Conservation (phyloP, 2,329 filamentous ascomycete genomes). For the Myotisia sp. region DNA sequence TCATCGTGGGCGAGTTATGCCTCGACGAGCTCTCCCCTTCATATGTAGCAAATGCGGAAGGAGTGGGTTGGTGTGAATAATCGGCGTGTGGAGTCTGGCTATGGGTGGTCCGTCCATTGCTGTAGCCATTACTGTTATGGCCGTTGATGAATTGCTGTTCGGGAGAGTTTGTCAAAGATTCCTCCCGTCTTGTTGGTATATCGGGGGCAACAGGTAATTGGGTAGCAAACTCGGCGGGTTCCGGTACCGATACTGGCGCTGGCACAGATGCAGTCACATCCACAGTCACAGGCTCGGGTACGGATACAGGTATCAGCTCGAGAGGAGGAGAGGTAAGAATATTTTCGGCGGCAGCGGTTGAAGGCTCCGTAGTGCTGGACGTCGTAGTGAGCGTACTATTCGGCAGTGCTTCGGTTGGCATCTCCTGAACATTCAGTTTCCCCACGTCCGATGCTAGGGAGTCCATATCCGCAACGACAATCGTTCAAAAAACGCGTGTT, state of each 20-base stretch:
- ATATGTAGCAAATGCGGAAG: slow-evolving; percentile 32
- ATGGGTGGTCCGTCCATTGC: slow-evolving; percentile 35
- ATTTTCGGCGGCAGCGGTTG: background rate
- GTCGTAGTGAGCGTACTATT: background rate
- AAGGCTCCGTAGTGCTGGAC: background rate
- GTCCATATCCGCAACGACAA: slow-evolving; percentile 13
- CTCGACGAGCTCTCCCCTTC: slow-evolving; percentile 34
- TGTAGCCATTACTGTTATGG: slow-evolving; percentile 31
- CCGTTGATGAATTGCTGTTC: slow-evolving; percentile 15
- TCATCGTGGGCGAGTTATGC: slow-evolving; percentile 29
- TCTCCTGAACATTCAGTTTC: slow-evolving; percentile 9
- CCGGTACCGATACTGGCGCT: slow-evolving; percentile 2
- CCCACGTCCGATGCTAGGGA: slow-evolving; percentile 7
- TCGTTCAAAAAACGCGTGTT: too few species aligned
- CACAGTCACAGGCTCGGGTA: background rate
- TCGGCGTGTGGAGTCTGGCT: slow-evolving; percentile 34
- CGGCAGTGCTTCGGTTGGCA: slow-evolving; percentile 3
- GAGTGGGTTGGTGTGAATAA: slow-evolving; percentile 24
- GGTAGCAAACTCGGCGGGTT: too few species aligned
- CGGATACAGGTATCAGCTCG: background rate
- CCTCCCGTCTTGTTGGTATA: slow-evolving; percentile 24
- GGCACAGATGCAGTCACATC: background rate
- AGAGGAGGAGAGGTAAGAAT: background rate
- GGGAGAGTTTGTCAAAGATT: slow-evolving; percentile 17
- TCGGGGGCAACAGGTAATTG: too few species aligned